Base-by-base conservation (phyloP, 306 rosid species). In the Cotoneaster glaucophyllus region DNA sequence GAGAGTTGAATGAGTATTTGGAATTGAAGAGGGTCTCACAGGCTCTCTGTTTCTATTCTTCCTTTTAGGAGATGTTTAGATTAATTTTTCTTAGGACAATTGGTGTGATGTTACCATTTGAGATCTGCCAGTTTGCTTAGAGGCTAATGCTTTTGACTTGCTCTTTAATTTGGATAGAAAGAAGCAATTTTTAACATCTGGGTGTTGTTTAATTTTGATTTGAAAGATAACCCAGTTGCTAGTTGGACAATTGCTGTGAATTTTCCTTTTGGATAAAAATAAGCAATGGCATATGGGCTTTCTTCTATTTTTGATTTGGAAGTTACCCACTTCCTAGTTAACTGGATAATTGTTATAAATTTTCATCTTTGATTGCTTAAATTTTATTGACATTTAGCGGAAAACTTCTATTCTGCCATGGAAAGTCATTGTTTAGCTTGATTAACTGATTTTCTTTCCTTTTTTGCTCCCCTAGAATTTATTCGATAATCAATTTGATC, bases 101-200 rank as follows among this genome's bases (percentile, higher is more conserved):
- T 39, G 43, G 43, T 39, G 43, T 50, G 18, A 71, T 75, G 81
- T 64, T 76, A 44, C 68, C 31, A 31, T 85, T 81, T 79, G 82
- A 87, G 93, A 92, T 92, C 96, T 88, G 84, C 84, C 89, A 80
- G 25, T 63, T 83, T 43, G 82, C 70, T 70, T 70, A 45, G 82
- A 70, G 96, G 95, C 43, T 37, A 14, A 29, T 89, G 82, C 83
- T 66, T 39, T 80, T 37, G 45, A 61, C 45, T 75, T 63, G 54
- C 66, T 77, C 41, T 78, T 71, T 64, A 70, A 52, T 74, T 80
- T 78, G 79, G 56, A 25, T 10, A 17, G 43, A 31, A 74, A 64
- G 43, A 34, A 13, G 31, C 22, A 45, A 31, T 53, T 63, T 78
- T 70, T 71, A 53, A 63, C 75, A 39, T 50, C 37, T 54, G 74